Base-by-base conservation (phyloP, 2,329 filamentous ascomycete genomes). In the Didymella segeticola region DNA sequence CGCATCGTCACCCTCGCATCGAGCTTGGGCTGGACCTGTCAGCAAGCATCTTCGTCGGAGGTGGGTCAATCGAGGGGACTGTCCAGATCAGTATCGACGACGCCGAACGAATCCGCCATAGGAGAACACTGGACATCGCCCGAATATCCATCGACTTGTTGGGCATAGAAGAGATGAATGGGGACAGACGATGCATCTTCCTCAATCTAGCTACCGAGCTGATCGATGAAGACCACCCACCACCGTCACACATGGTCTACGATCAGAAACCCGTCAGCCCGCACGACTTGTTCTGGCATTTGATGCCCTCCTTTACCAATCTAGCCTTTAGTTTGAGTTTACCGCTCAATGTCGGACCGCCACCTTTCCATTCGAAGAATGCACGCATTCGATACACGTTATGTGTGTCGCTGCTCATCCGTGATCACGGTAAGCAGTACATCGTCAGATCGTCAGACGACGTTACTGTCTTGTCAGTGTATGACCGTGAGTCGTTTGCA, bases 31-130 rank as follows among this genome's bases (percentile, higher is more conserved):
- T 83, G n/a, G 79, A 80, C 43, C 69, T 82, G 20, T 78, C 77
- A 25, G 79, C 80, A 15, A 76, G 81, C 4, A 66, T 84, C 8
- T 83, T 82, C 53, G 80, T 84, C n/a, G 82, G 82, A 15, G 82
- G 82, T 23, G 80, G 81, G 8, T 82, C 78, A 10, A 75, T 83
- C 12, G 81, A 84, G 69, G 82, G 82, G 17, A 74, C 76, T 48
- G 72, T 81, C 11, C 76, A 77, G 45, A 70, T 83, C 42, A 75
- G 71, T 6, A 71, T 83, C 29, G 79, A 82, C 47, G 78, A 80
- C 57, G 75, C 76, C 41, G 76, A 80, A 48, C 71, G 76, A 50
- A 65, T 74, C 55, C 70, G 77, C 52, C 75, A 78, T 52, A 75
- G 76, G 58, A 71, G 74, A 48, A 74, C 74, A 30, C 61, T 84